Base-by-base conservation (phyloP, 352 stramenopile genomes). In the Lagenidium giganteum region DNA sequence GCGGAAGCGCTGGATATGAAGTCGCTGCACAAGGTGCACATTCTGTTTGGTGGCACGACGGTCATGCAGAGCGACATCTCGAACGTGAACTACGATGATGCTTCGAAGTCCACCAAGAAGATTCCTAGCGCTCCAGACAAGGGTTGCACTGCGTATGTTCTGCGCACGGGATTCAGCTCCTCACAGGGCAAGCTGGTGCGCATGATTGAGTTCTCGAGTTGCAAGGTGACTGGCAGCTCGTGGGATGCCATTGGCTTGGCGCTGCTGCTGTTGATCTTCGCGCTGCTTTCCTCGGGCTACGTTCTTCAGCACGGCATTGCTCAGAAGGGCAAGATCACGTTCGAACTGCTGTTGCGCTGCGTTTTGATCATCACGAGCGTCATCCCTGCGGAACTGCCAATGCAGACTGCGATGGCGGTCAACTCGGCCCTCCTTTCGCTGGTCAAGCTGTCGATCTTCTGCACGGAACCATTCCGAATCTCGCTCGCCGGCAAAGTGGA, bases 321-420 rank as follows among this genome's bases (percentile, higher is more conserved):
- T 1, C 70, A 93, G 43, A 84, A 89, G 45, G 64, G 71, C 9
- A 92, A 96, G 31, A 96, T 89, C 53, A 84, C 84, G 40, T 98
- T 96, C 48, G 94, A 98, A 45, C 70, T 98, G n/a, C 52, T 97
- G 9, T 69, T 99, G 16, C 93, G 98, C 50, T 97, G 96, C 50
- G 90, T 98, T 27, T 95, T 99, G 29, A 98, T 99, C 50, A 93
- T 98, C 45, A 98, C 96, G 9, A 96, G 77, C 24, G 96, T 99
- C 3, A 96, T 99, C 26, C 96, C 96, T 7, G 95, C 95, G 5
- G 95, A 98, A 58, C 69, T 99, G 22, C 96, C 96, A 4, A 98
- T 98, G 92, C 92, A 99, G 61, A 84, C 98, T 13, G 80, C 74
- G 26, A 85, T 98, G 61, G 94, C 95, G 4, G 95, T 99, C 21